These are phyloP conservation scores for Trypanosoma avium DNA, from an alignment of 208 protist species.

Conservation along the genomic window DNA sequence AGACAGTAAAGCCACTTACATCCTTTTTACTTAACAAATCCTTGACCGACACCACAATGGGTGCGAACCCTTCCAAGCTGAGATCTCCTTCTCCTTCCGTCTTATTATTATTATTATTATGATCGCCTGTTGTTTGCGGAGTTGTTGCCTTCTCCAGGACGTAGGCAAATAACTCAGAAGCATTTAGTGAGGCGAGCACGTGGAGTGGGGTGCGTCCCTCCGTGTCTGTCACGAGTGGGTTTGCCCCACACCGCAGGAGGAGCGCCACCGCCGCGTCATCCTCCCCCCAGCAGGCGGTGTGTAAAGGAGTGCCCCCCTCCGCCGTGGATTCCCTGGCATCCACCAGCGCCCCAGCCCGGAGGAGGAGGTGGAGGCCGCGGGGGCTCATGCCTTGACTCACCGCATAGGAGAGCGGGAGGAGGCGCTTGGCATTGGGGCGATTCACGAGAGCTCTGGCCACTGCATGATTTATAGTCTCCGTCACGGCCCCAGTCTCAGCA, in stretches of 20 bases:
- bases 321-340: conserved; percentile 40
- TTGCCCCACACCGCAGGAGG: conserved; percentile 47
- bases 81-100: conserved; percentile 3
- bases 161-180: conserved; percentile 26
- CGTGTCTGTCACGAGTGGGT: conserved; percentile 37
- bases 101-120: too few species aligned
- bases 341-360: conserved; percentile 43
- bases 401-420: conserved; percentile 47
- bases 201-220: conserved; percentile 57
- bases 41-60: conserved; percentile 24
- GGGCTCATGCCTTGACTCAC: conserved; percentile 34
- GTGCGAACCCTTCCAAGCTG: conserved; percentile 9
- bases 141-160: conserved; percentile 27
- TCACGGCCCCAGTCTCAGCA: conserved; percentile 25
- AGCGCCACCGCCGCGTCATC: conserved; percentile 37
- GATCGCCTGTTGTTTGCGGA: too few species aligned
- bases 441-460: conserved; percentile 25
- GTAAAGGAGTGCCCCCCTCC: conserved; percentile 37
- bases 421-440: conserved; percentile 40
- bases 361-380: conserved; percentile 33
- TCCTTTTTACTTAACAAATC: conserved; percentile 33
- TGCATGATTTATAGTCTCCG: conserved; percentile 8
- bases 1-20: conserved; percentile 24
- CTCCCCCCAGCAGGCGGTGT: conserved; percentile 50
- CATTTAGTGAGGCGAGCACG: conserved; percentile 49